Percentiles rank a stretch among this genome's conserved stretches.
phyloP scores from a whole-genome alignment of 2,329 filamentous ascomycete genomes.

The Fusarium nanum region DNA sequence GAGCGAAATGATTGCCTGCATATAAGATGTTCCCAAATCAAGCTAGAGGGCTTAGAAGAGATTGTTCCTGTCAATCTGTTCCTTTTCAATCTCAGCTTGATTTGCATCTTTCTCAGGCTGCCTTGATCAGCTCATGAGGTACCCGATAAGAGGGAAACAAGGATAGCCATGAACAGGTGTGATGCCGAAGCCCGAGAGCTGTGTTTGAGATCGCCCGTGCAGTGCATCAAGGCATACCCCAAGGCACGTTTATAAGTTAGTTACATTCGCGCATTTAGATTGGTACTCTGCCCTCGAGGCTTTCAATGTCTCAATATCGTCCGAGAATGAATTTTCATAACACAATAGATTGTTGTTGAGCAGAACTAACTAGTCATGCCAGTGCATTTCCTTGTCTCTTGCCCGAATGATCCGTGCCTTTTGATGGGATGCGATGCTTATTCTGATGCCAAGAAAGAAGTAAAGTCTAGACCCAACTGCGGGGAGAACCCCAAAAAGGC shows the following conservation, averaged over 20 bases:
- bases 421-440: neutral
- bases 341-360: neutral
- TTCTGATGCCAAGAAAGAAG: conserved; percentile 12
- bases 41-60: too few relatives aligned
- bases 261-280: neutral
- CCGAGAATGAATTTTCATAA: conserved; percentile 19
- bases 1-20: too few relatives aligned
- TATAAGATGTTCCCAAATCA: too few relatives aligned
- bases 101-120: neutral
- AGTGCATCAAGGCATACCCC: conserved; percentile 16
- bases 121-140: neutral
- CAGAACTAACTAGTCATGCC: conserved; percentile 15
- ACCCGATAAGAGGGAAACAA: neutral
- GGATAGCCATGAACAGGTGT: neutral
- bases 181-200: conserved; percentile 5
- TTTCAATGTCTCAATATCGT: conserved; percentile 10
- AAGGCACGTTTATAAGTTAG: neutral
- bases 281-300: neutral
- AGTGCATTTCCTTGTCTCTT: neutral
- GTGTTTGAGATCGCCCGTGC: conserved; percentile 20
- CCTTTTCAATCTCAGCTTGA: neutral
- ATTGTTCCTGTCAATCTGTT: too few relatives aligned
- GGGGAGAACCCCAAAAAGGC: conserved; percentile 18
- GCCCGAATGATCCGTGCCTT: neutral
- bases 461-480: conserved; percentile 12